Evolutionary conservation across 768 basidiomycete species (phyloP).

Genomic region (Pulveroboletus sp.): DNA sequence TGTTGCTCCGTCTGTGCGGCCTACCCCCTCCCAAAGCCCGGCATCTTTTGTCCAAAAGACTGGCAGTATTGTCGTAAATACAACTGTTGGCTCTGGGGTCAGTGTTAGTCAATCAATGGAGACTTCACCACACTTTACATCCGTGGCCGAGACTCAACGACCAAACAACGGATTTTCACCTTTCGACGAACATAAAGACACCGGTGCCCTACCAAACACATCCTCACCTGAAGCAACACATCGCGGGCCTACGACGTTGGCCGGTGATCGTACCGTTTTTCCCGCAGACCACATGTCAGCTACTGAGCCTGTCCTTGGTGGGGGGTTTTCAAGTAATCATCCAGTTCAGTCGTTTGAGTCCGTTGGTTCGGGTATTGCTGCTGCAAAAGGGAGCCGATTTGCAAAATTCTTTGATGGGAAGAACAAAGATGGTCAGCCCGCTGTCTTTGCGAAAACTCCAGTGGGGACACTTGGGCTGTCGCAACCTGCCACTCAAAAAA

Average conservation of each 20-base stretch:
- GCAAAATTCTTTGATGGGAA: conserved; percentile 87
- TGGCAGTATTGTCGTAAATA: conserved; percentile 7
- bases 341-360: conserved; percentile 22
- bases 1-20: conserved; percentile 12
- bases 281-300: conserved; percentile 18
- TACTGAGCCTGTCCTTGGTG: conserved; percentile 15
- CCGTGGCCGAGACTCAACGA: conserved; percentile 11
- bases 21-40: conserved; percentile 22
- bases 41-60: conserved; percentile 25
- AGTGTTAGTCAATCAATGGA: conserved; percentile 15
- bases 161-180: conserved; percentile 44
- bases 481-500: conserved; percentile 45
- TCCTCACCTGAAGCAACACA: conserved; percentile 17
- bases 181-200: conserved; percentile 44
- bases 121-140: conserved; percentile 9
- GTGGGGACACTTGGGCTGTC: conserved; percentile 39
- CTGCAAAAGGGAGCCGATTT: conserved; percentile 73
- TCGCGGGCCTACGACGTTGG: conserved; percentile 15
- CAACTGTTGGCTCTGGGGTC: conserved; percentile 4
- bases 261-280: conserved; percentile 22
- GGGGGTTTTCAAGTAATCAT: conserved; percentile 13
- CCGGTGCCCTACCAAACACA: background rate
- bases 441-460: conserved; percentile 35
- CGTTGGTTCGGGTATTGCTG: conserved; percentile 42
- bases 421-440: conserved; percentile 37